These are phyloP conservation scores for Candida dajiaensis DNA, from an alignment of 805 yeast species.

Conservation along the genomic window DNA sequence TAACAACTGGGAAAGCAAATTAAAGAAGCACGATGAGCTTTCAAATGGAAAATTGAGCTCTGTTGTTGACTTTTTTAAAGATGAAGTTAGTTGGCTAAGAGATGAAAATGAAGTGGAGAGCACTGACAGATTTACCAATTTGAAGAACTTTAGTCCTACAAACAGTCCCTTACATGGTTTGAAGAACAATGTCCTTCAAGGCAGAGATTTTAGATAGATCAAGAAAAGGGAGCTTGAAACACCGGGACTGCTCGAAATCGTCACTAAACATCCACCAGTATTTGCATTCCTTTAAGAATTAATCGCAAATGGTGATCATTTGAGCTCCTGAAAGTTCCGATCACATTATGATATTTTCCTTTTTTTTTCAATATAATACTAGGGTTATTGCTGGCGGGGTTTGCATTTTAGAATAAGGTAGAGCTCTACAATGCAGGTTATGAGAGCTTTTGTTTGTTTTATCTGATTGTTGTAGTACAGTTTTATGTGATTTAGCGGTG, in stretches of 20 bases:
- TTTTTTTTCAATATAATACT: background rate
- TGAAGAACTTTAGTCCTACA: slow-evolving; percentile 17
- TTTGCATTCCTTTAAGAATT: background rate
- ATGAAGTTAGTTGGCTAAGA: slow-evolving; percentile 30
- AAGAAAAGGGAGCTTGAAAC: background rate
- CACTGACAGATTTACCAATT: slow-evolving; percentile 9
- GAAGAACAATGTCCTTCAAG: slow-evolving; percentile 7
- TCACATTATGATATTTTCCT: no score
- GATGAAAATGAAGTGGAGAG: slow-evolving; percentile 11
- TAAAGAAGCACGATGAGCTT: slow-evolving; percentile 38
- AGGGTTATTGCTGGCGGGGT: background rate
- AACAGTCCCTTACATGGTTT: slow-evolving; percentile 21
- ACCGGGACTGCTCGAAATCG: background rate
- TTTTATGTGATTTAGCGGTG: no score
- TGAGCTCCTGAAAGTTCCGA: background rate
- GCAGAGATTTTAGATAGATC: background rate
- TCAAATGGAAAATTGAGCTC: slow-evolving; percentile 37
- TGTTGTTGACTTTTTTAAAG: slow-evolving; percentile 38
- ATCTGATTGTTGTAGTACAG: background rate
- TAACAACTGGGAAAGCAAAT: slow-evolving; percentile 34
- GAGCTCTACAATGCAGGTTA: background rate
- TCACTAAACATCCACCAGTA: background rate
- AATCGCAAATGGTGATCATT: background rate
- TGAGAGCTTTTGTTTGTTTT: background rate
- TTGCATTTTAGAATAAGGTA: background rate